A percentile compares a stretch with the other conserved stretches of the same genome.
These are phyloP conservation scores for Zygosaccharomyces siamensis DNA, from an alignment of 805 yeast species.

Conservation along the genomic window DNA sequence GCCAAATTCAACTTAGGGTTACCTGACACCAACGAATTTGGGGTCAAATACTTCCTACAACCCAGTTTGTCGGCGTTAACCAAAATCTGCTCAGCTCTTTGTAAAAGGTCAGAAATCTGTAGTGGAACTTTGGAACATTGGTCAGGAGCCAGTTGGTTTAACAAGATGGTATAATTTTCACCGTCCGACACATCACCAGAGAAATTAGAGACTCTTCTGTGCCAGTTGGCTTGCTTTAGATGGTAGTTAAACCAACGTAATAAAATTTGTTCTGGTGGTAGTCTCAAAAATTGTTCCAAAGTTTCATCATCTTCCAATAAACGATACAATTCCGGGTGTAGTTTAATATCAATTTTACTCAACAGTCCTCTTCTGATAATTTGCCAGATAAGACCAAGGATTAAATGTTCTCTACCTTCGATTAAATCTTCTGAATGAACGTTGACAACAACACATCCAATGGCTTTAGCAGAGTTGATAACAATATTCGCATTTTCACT, in stretches of 20 bases:
- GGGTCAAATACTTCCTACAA: slow-evolving; percentile 91
- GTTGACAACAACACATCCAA: slow-evolving; percentile 96
- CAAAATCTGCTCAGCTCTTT: slow-evolving; percentile 84
- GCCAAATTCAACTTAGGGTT: slow-evolving; percentile 96
- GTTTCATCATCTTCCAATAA: slow-evolving; percentile 95
- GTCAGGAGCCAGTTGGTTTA: slow-evolving; percentile 84
- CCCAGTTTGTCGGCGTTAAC: slow-evolving; percentile 84
- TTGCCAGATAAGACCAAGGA: slow-evolving; percentile 93
- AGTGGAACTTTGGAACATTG: slow-evolving; percentile 79
- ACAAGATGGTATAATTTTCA: slow-evolving; percentile 85
- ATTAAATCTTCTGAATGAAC: slow-evolving; percentile 94
- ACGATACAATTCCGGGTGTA: slow-evolving; percentile 94
- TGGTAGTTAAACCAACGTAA: slow-evolving; percentile 97
- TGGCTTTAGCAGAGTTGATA: slow-evolving; percentile 96
- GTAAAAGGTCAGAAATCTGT: slow-evolving; percentile 64
- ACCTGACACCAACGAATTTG: slow-evolving; percentile 88
- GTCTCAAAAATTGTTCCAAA: slow-evolving; percentile 88
- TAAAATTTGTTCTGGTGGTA: slow-evolving; percentile 96
- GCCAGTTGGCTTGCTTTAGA: slow-evolving; percentile 86
- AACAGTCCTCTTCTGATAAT: slow-evolving; percentile 93
- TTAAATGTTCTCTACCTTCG: slow-evolving; percentile 90
- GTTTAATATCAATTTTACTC: slow-evolving; percentile 90
- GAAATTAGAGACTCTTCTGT: slow-evolving; percentile 80
- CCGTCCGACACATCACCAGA: slow-evolving; percentile 88
- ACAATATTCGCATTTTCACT: slow-evolving; percentile 96